Base-by-base conservation (phyloP, 1,284 basidiomycete genomes). In the Neolentinus lepideus region DNA sequence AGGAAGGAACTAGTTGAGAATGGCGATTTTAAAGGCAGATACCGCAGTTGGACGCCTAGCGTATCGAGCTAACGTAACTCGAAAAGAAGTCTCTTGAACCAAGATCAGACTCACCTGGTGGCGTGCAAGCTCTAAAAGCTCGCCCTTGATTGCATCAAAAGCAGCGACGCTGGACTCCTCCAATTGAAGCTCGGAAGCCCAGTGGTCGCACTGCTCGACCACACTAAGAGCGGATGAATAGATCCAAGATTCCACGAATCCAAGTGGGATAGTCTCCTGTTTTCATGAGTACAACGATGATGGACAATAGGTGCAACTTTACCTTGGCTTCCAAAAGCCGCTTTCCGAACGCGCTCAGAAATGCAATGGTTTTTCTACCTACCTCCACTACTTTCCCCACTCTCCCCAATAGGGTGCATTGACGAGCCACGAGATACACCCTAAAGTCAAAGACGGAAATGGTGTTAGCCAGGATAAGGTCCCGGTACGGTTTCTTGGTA, bases 391-490 rank as follows among this genome's bases (percentile, higher is more conserved):
- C 71, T 29, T 79, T 77, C 0, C 86, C 86, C 60, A 92, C 69
- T 62, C 83, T 84, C 51, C 84, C 90, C 1, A 98, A 74, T 31
- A 98, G 73, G 53, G 77, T 73, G 54, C 91, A 92, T 69, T 97
- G 92, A 29, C 92, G 79, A 3, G 93, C 87, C 58, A 98, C 88
- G 19, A 99, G 76, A 68, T 98, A 99, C 64, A 90, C 82, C 52
- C 94, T 81, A 63, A 98, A 90, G 71, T 99, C 97, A 66, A 98
- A 98, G 6, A 98, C 81, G 1, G 92, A 90, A 60, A 99, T 96
- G 16, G 85, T 82, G 68, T 94, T 95, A 12, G 86, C 82, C n/a
- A 94, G 78, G 54, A 98, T 93, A 54, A 97, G 76, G 56, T 94
- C 89, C 6, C 90, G 81, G 66, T 98, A 98, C 2, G 90, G 84